Conservation (phyloP, 2,329 filamentous ascomycete genomes). For the Nothophoma quercina region DNA sequence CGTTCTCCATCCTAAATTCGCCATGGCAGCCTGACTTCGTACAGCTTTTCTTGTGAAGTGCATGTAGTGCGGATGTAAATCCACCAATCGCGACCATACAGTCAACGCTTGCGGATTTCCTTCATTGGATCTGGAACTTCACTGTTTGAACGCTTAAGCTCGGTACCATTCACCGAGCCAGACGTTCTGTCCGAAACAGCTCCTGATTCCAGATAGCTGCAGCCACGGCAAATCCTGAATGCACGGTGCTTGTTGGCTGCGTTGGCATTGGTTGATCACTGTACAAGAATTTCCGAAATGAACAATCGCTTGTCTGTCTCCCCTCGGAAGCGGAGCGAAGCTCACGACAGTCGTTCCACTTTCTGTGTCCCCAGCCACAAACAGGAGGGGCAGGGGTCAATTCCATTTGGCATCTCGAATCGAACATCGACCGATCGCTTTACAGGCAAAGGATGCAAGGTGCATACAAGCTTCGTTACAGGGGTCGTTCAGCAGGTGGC, state of each 20-base stretch:
- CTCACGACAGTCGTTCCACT: background rate
- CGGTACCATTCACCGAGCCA: background rate
- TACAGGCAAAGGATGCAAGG: background rate
- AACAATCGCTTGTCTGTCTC: too few relatives aligned
- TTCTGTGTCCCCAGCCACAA: background rate
- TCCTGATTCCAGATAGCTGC: background rate
- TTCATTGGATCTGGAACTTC: background rate
- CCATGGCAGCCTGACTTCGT: background rate
- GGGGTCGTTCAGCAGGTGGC: constrained; percentile 1
- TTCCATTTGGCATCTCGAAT: background rate
- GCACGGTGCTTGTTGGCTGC: background rate
- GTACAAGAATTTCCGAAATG: too few relatives aligned
- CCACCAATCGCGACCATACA: background rate
- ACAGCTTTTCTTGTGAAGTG: background rate
- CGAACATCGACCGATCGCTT: background rate
- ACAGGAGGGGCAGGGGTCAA: background rate
- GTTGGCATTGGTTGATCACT: too few relatives aligned
- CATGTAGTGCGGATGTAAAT: background rate
- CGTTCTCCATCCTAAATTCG: background rate
- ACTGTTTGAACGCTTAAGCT: background rate
- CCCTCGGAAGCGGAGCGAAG: background rate
- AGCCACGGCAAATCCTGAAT: background rate
- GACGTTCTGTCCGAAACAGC: background rate
- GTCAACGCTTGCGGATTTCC: background rate
- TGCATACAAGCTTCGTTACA: constrained; percentile 7